Evolutionary conservation across 257 asterid species (phyloP).

Genomic region (Fraxinus excelsior): DNA sequence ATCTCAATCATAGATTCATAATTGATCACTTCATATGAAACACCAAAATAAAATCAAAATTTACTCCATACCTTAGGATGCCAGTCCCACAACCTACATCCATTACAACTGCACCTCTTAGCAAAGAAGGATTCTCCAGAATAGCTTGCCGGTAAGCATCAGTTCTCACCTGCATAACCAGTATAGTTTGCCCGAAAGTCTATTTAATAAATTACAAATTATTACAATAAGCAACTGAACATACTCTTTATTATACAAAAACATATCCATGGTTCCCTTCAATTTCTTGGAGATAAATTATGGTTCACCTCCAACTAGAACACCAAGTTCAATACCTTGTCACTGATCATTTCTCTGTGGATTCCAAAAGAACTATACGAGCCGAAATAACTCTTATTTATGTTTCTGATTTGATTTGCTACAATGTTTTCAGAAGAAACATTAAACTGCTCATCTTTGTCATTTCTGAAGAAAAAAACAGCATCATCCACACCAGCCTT

Average conservation of each 20-base stretch:
- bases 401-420: conserved; percentile 43
- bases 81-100: conserved; percentile 99
- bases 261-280: conserved; percentile 2
- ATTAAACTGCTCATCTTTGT: conserved; percentile 19
- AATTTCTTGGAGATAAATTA: background rate
- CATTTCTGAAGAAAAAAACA: conserved; percentile 20
- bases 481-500: conserved; percentile 26
- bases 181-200: conserved; percentile 15
- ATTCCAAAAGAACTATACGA: conserved; percentile 89
- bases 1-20: background rate
- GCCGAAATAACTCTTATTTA: conserved; percentile 74
- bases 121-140: conserved; percentile 79
- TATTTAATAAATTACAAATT: conserved; percentile 5
- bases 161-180: conserved; percentile 73
- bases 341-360: conserved; percentile 96
- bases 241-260: conserved; percentile 1
- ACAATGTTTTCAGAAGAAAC: conserved; percentile 36
- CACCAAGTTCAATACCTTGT: conserved; percentile 60
- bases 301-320: background rate
- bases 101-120: conserved; percentile 75
- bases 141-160: conserved; percentile 86
- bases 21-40: background rate
- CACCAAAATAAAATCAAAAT: conserved; percentile 7
- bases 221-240: background rate
- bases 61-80: conserved; percentile 66